Evolutionary conservation across 2,329 filamentous ascomycete genomes (phyloP), one percentile per base, ranked within the genome.

Genomic region (Colletotrichum paranaense): DNA sequence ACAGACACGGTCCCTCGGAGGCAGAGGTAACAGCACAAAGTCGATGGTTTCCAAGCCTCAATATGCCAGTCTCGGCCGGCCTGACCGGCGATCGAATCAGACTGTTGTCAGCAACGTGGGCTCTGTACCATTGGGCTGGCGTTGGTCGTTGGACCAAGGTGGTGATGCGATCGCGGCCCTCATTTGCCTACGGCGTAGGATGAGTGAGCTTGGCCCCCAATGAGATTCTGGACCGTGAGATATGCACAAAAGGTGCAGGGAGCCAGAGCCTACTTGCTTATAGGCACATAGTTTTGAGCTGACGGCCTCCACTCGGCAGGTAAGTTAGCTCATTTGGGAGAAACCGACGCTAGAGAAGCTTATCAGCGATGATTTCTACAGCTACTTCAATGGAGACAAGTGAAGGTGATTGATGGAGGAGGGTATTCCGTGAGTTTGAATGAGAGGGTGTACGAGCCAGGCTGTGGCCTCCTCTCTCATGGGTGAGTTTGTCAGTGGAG

Each of bases 31-130:
- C 16, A 57, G 12, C 12, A 57, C 8, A 30, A 6, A 55, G 38
- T 53, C 62, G 28, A 42, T 16, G 49, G 30, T 6, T 14, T 42
- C 56, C 52, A 52, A 65, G 62, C 55, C 56, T 71, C 68, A 57
- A 57, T n/a, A 71, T 62, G 68, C 68, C 53, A 52, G 68, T 71
- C 60, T 67, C 62, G 68, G 62, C 56, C 68, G 62, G 56, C 32
- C 62, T 56, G 32, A 46, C 55, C 68, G 62, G 28, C 24, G 19
- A 67, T 60, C 46, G 30, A 71, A 56, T 52, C 24, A 32, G 38
- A 19, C 19, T 26, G 32, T 22, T 62, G 56, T 67, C 62, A 58
- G n/a, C n/a, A 24, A 35, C n/a, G 68, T 55, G 56, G 68, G 32
- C 66, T 46, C 42, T 35, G 46, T 46, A 12, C 30, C 62, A 67